Conservation (phyloP, 2,329 filamentous ascomycete genomes). For the Macrophomina phaseolina region DNA sequence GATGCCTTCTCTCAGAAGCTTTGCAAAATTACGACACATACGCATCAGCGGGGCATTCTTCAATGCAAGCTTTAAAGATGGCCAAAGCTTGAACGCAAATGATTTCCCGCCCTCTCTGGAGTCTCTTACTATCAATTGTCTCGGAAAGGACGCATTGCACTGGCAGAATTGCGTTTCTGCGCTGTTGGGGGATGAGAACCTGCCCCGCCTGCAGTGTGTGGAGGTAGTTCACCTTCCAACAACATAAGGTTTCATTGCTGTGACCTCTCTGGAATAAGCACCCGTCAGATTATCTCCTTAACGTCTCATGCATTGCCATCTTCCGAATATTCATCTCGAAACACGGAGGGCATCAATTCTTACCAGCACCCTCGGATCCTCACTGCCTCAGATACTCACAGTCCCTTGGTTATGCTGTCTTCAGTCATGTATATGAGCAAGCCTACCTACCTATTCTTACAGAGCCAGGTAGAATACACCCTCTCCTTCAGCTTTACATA, state of each 20-base stretch:
- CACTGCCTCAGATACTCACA: no score
- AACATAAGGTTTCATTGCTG: background rate
- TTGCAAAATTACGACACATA: background rate
- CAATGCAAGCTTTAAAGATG: background rate
- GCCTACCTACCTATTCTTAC: no score
- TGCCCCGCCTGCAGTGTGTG: background rate
- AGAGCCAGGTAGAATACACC: no score
- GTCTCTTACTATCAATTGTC: background rate
- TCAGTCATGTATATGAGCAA: no score
- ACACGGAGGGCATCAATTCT: no score
- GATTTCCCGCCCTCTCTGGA: background rate
- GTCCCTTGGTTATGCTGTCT: no score
- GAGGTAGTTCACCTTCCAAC: background rate
- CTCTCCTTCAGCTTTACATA: no score
- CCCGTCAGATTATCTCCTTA: no score
- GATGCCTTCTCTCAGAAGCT: background rate
- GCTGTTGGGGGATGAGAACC: background rate
- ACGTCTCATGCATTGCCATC: no score
- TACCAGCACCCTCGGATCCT: no score
- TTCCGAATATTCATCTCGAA: no score
- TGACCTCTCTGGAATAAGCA: background rate
- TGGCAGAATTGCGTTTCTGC: background rate
- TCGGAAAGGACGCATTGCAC: background rate
- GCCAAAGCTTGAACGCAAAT: background rate
- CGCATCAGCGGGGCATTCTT: background rate